Conservation (phyloP, 2,329 filamentous ascomycete genomes). For the Colletotrichum tofieldiae region DNA sequence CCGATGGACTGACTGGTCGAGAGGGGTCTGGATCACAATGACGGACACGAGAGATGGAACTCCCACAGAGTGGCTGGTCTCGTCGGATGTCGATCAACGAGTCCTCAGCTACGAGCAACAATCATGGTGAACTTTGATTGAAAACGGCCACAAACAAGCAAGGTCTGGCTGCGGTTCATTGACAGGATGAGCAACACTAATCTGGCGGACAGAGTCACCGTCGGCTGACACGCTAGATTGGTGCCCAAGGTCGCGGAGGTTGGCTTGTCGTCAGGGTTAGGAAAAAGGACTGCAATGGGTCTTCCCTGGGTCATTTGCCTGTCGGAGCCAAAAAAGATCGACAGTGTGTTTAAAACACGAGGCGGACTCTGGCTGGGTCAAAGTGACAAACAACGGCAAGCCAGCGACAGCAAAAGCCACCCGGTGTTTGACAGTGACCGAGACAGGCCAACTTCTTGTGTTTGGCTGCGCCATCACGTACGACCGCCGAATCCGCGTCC, state of each 20-base stretch:
- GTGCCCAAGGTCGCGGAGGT: slow-evolving; percentile 2
- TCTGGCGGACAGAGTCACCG: neutral
- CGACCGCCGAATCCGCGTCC: slow-evolving; percentile 3
- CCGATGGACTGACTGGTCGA: slow-evolving; percentile 3
- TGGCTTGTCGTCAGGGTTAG: neutral
- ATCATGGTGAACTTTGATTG: no score
- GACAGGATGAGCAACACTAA: neutral
- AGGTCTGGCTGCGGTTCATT: neutral
- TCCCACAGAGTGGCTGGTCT: slow-evolving; percentile 30
- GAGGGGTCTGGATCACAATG: neutral
- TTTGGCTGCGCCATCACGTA: slow-evolving; percentile 10
- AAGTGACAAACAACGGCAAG: slow-evolving; percentile 12
- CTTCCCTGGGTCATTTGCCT: slow-evolving; percentile 8
- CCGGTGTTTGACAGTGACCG: slow-evolving; percentile 24
- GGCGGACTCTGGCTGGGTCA: slow-evolving; percentile 9
- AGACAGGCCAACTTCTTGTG: slow-evolving; percentile 23
- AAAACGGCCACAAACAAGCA: no score
- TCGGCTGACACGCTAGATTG: neutral
- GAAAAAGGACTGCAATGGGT: neutral
- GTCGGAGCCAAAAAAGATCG: slow-evolving; percentile 31
- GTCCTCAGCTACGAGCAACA: neutral
- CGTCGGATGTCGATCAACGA: slow-evolving; percentile 33
- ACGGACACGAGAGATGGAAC: neutral
- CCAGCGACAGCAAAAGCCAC: neutral
- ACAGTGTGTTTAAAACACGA: slow-evolving; percentile 20